Evolutionary conservation across 805 yeast genomes (phyloP).

Genomic region (Candida glaebosa): DNA sequence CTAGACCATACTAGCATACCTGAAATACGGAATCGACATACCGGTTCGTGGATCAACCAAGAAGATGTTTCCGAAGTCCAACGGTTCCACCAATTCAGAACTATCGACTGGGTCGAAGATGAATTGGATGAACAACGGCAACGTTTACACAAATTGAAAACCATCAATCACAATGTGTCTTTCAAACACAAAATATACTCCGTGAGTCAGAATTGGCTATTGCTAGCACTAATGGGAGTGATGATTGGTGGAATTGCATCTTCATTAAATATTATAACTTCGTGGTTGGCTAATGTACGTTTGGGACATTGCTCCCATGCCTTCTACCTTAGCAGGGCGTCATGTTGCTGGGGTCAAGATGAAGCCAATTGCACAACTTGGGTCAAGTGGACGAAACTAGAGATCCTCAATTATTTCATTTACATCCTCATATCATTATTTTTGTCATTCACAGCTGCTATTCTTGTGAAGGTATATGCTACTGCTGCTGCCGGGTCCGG

Average conservation of each 20-base stretch:
- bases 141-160: constrained; percentile 19
- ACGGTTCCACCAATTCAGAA: constrained; percentile 57
- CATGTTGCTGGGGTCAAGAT: constrained; percentile 76
- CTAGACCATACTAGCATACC: background rate
- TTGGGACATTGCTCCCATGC: constrained; percentile 72
- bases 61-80: constrained; percentile 36
- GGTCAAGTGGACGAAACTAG: constrained; percentile 57
- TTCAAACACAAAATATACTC: constrained; percentile 25
- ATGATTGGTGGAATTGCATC: constrained; percentile 83
- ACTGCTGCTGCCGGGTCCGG: constrained; percentile 98
- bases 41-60: constrained; percentile 40
- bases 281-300: constrained; percentile 77
- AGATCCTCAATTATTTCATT: constrained; percentile 47
- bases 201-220: constrained; percentile 62
- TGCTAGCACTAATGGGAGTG: constrained; percentile 71
- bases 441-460: constrained; percentile 65
- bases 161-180: constrained; percentile 9
- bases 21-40: constrained; percentile 20
- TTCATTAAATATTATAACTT: constrained; percentile 73
- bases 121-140: constrained; percentile 46
- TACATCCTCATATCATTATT: constrained; percentile 58
- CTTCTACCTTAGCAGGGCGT: constrained; percentile 66
- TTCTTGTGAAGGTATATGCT: constrained; percentile 65
- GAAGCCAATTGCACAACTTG: constrained; percentile 58
- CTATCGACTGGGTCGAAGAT: constrained; percentile 72